A percentile compares a stretch with the other conserved stretches of the same genome.
phyloP scores from a whole-genome alignment of 2,329 filamentous ascomycete species.

The Neoarthrinium moseri region DNA sequence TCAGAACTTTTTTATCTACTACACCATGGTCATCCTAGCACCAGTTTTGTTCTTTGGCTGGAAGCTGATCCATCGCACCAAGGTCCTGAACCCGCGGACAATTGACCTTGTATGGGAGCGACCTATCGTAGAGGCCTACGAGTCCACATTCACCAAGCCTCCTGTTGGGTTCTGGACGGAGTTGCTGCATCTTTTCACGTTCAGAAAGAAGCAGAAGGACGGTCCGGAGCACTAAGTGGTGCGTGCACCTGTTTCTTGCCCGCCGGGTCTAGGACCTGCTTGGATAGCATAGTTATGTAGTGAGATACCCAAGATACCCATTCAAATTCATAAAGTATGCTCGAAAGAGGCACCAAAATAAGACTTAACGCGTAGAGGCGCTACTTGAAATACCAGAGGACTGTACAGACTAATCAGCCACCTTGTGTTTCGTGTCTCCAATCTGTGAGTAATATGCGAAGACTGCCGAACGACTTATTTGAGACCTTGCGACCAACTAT shows the following conservation, averaged over 20 bases:
- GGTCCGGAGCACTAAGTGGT: background rate
- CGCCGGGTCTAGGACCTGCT: too few species aligned
- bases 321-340: conserved; percentile 3
- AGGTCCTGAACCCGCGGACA: conserved; percentile 48
- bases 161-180: conserved; percentile 13
- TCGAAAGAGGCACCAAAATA: background rate
- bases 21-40: conserved; percentile 38
- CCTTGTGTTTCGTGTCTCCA: too few species aligned
- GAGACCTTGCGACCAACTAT: too few species aligned
- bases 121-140: conserved; percentile 51
- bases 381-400: too few species aligned
- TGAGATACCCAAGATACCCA: too few species aligned
- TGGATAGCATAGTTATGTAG: too few species aligned
- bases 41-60: conserved; percentile 55
- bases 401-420: too few species aligned
- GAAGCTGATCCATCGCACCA: conserved; percentile 62
- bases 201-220: background rate
- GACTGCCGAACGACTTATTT: too few species aligned
- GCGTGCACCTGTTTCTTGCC: too few species aligned
- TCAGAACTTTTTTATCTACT: conserved; percentile 38
- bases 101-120: conserved; percentile 56
- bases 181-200: conserved; percentile 6
- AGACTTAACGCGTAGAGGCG: too few species aligned
- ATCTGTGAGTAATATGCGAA: too few species aligned
- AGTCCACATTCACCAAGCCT: conserved; percentile 18